Evolutionary conservation across 306 rosid species (phyloP), one percentile per base, ranked within the genome.

Genomic region (Trifolium pratense): DNA sequence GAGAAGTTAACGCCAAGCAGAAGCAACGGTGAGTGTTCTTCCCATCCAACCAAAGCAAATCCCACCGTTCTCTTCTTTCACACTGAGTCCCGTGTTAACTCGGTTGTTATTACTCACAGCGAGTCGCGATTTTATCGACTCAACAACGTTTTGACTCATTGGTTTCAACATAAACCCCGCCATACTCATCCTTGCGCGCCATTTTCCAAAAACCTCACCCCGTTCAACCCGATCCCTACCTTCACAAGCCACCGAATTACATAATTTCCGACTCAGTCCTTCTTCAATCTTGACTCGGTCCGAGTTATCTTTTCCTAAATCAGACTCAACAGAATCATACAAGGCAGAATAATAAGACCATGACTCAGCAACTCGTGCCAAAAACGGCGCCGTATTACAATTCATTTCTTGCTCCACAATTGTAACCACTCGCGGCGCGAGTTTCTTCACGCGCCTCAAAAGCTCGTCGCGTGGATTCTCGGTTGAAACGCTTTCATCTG

Each of bases 131-230:
- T 74, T 85, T 7, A 89, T 57, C 1, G 81, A 66, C 84, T 88
- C 96, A 43, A 88, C 85, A 8, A 91, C 63, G 66, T 3, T 79
- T 62, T 76, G 97, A 78, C 91, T 78, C 95, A 89, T 75, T 1
- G 86, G 83, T 32, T 78, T 89, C 53, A 76, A 55, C 82, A 66
- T 81, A 78, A 94, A 94, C 78, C 98, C 98, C 17, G 98, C 98
- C 98, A 94, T 94, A 3, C 90, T 85, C 95, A 91, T 81, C 4
- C 98, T 90, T 52, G 97, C 95, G 71, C 92, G 85, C 98, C 98
- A 94, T 82, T 94, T 94, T 1, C 98, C 98, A 1, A 85, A 91
- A 5, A 94, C 97, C 43, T 94, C 98, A 18, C 91, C 88, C 9
- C 98, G 71, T 42, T 94, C 97, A 10, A 94, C 84, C 0, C 98